Evolutionary conservation across 225 moss, liverwort and hornwort genomes (phyloP).

Genomic region (Pleurozium schreberi): DNA sequence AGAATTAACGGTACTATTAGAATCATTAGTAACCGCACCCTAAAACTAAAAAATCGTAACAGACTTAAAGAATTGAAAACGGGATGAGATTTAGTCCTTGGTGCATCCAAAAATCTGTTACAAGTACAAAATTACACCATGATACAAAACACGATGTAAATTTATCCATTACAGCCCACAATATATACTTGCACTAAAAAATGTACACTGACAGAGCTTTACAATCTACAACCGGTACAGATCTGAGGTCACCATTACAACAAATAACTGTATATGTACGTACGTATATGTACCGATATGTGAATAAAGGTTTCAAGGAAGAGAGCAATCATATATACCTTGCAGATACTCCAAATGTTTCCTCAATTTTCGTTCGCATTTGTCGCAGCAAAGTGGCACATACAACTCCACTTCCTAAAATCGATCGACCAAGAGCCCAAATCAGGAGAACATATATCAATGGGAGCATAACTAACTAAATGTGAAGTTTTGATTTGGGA

Average conservation of each 20-base stretch:
- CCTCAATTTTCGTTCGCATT: conserved; percentile 22
- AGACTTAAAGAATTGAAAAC: too few species aligned
- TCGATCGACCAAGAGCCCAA: neutral
- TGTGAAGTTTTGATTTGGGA: neutral
- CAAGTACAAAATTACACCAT: neutral
- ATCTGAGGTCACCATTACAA: neutral
- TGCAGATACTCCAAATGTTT: conserved; percentile 8
- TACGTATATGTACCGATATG: neutral
- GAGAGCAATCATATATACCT: neutral
- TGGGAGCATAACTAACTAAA: neutral
- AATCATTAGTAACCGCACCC: neutral
- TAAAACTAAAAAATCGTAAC: neutral
- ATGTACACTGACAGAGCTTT: neutral
- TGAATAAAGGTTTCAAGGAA: neutral
- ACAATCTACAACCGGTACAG: neutral
- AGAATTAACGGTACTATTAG: too few species aligned
- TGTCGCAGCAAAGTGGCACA: conserved; percentile 45
- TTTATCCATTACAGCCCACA: neutral
- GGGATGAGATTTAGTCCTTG: neutral
- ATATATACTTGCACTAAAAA: too few species aligned
- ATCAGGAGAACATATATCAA: neutral
- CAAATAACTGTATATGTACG: neutral
- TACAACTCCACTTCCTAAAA: conserved; percentile 35
- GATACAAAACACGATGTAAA: neutral
- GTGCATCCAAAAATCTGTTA: neutral